Conservation (phyloP, 2,329 filamentous ascomycete species). For the Pseudogymnoascus sp. region DNA sequence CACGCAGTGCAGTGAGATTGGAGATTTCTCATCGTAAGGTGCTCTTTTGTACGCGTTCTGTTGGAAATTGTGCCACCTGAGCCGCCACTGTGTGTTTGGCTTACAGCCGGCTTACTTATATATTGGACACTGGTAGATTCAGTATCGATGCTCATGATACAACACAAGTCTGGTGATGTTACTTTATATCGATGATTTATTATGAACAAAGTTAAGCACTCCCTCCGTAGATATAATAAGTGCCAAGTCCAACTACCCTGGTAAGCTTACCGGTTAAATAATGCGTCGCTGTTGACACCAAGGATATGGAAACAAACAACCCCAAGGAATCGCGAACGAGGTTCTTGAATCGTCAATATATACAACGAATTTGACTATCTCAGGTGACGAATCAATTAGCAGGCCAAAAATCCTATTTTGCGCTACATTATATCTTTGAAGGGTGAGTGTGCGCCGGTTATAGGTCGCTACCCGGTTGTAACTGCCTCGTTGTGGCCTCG, state of each 20-base stretch:
- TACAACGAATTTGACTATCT: not conserved
- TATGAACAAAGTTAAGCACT: not conserved
- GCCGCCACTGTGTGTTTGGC: not conserved
- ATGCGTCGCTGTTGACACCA: not conserved
- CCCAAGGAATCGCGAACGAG: not conserved
- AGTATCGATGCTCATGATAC: not conserved
- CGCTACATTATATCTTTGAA: not conserved
- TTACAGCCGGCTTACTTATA: not conserved
- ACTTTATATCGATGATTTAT: not conserved
- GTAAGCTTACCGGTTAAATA: not conserved
- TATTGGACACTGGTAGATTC: too few relatives aligned
- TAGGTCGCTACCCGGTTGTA: not conserved
- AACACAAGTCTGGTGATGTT: not conserved
- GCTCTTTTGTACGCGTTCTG: not conserved
- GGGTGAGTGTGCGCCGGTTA: not conserved
- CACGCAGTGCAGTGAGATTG: not conserved
- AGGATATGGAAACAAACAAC: not conserved
- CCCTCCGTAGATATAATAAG: not conserved
- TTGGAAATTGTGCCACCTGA: not conserved
- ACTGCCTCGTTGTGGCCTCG: not conserved
- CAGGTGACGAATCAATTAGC: not conserved
- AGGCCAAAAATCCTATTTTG: not conserved
- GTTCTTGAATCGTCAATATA: not conserved
- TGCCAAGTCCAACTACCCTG: not conserved
- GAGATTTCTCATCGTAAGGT: not conserved